Percentiles rank a stretch among this genome's conserved stretches.
These are phyloP conservation scores for Fraxinus pennsylvanica DNA, from an alignment of 257 asterid genomes.

Conservation along the genomic window DNA sequence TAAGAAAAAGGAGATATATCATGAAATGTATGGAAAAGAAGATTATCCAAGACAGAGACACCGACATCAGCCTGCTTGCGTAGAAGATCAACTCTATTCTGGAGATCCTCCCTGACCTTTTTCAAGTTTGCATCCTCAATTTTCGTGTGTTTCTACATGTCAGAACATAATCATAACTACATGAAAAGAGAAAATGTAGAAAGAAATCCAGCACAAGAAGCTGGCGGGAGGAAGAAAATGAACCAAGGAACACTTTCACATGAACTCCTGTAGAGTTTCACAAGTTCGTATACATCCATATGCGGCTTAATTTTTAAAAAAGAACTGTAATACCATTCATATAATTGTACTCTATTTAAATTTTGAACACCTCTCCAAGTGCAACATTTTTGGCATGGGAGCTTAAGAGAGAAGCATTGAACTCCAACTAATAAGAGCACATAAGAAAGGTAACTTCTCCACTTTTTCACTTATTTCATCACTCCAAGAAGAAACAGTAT, in stretches of 20 bases:
- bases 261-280: slow-evolving; percentile 8
- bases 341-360: neutral
- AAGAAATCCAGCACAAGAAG: slow-evolving; percentile 19
- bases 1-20: slow-evolving; percentile 25
- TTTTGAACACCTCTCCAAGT: neutral
- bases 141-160: slow-evolving; percentile 62
- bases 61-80: slow-evolving; percentile 90
- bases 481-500: neutral
- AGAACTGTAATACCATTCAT: neutral
- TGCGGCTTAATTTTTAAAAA: slow-evolving; percentile 1
- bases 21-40: slow-evolving; percentile 24
- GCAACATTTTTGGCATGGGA: neutral
- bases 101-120: slow-evolving; percentile 81
- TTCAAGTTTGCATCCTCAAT: slow-evolving; percentile 64
- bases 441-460: neutral
- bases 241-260: slow-evolving; percentile 16
- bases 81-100: slow-evolving; percentile 80
- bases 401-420: neutral
- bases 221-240: slow-evolving; percentile 21
- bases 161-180: slow-evolving; percentile 10
- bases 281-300: slow-evolving; percentile 1
- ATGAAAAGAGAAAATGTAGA: slow-evolving; percentile 4
- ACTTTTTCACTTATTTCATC: neutral
- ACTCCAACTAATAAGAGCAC: neutral
- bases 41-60: slow-evolving; percentile 5